Evolutionary conservation across 2,329 filamentous ascomycete genomes (phyloP).

Genomic region (Claviceps purpurea): DNA sequence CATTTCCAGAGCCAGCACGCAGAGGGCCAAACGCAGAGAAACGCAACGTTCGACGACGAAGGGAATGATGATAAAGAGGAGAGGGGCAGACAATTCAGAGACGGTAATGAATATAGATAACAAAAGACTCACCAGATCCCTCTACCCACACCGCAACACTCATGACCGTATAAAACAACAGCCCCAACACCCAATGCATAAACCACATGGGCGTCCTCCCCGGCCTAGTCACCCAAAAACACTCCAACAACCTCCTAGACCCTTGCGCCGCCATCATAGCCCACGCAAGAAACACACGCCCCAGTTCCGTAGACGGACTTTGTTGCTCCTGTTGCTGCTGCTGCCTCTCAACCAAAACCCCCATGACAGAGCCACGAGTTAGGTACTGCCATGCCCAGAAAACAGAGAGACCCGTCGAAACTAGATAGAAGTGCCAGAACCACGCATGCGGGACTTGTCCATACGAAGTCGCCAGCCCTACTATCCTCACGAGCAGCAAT

Average conservation of each 20-base stretch:
- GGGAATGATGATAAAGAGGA: not conserved
- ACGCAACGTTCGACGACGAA: not conserved
- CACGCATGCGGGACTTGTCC: constrained; percentile 69
- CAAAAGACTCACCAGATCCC: constrained; percentile 45
- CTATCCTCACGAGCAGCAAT: not conserved
- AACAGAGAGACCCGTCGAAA: constrained; percentile 53
- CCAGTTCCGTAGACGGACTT: constrained; percentile 33
- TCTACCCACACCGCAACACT: constrained; percentile 76
- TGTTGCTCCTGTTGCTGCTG: not conserved
- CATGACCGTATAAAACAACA: constrained; percentile 63
- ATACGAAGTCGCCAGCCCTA: constrained; percentile 10
- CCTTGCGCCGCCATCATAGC: constrained; percentile 64
- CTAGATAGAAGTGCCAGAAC: constrained; percentile 78
- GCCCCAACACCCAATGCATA: constrained; percentile 67
- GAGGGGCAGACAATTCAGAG: not conserved
- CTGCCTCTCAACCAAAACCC: constrained; percentile 28
- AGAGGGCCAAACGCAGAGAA: not conserved
- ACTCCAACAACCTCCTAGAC: constrained; percentile 63
- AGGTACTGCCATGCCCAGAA: constrained; percentile 62
- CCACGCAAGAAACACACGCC: constrained; percentile 55
- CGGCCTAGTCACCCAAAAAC: constrained; percentile 47
- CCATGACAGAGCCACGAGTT: constrained; percentile 39
- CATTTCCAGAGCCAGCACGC: not conserved
- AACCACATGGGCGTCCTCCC: constrained; percentile 67
- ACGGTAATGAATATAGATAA: no score